phyloP scores from a whole-genome alignment of 495 filamentous ascomycete genomes.

The Chaetomium cochliodes region DNA sequence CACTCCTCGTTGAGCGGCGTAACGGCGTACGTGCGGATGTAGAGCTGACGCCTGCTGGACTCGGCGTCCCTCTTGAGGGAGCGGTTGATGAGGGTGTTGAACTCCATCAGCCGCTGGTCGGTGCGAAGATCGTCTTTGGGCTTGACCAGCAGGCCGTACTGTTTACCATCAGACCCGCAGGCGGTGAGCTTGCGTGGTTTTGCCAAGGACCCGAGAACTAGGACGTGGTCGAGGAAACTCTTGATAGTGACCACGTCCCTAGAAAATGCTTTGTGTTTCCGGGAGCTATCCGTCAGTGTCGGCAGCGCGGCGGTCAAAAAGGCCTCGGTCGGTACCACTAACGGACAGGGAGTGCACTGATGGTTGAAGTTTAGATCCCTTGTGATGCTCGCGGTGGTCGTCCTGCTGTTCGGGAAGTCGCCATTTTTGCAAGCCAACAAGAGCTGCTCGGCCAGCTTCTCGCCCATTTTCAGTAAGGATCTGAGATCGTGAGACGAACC shows the following conservation, averaged over 20 bases:
- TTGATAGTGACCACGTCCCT: conserved; percentile 53
- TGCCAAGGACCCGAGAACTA: conserved; percentile 87
- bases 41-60: conserved; percentile 72
- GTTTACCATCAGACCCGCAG: conserved; percentile 80
- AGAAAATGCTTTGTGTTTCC: conserved; percentile 81
- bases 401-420: conserved; percentile 63
- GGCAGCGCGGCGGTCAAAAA: conserved; percentile 82
- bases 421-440: conserved; percentile 76
- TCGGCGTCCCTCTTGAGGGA: conserved; percentile 88
- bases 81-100: conserved; percentile 96
- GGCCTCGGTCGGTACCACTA: conserved; percentile 85
- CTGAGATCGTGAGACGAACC: conserved; percentile 54
- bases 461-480: conserved; percentile 68
- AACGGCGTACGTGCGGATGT: conserved; percentile 95
- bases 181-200: conserved; percentile 89
- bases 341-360: conserved; percentile 72
- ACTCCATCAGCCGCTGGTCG: conserved; percentile 97
- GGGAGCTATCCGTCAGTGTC: conserved; percentile 64
- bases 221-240: conserved; percentile 76
- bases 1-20: conserved; percentile 97
- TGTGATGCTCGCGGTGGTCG: conserved; percentile 64
- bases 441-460: conserved; percentile 80
- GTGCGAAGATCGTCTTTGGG: conserved; percentile 97
- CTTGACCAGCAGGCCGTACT: conserved; percentile 90
- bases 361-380: conserved; percentile 80